Conservation (phyloP, 83 land plant species). For the Picea mariana region DNA sequence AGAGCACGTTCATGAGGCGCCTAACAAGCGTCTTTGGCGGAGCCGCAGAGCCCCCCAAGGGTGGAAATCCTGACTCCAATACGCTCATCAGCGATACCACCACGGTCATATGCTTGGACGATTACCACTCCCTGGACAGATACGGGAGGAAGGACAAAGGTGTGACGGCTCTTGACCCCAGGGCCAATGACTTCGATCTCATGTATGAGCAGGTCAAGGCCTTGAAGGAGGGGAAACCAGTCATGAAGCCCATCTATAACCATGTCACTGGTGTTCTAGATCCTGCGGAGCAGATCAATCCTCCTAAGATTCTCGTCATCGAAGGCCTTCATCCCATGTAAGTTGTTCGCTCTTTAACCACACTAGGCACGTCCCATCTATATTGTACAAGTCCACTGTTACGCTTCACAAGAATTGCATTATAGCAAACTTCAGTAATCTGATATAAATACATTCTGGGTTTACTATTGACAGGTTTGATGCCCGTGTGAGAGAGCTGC, state of each 20-base stretch:
- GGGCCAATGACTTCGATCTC: slow-evolving; percentile 91
- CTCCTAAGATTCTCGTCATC: slow-evolving; percentile 95
- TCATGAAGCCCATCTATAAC: slow-evolving; percentile 94
- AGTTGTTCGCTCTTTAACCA: slow-evolving; percentile 17
- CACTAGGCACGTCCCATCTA: no score
- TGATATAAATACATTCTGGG: no score
- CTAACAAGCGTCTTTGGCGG: slow-evolving; percentile 96
- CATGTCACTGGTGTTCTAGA: slow-evolving; percentile 91
- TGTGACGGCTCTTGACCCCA: slow-evolving; percentile 93
- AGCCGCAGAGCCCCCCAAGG: slow-evolving; percentile 89
- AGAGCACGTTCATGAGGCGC: slow-evolving; percentile 97
- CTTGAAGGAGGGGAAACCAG: slow-evolving; percentile 70
- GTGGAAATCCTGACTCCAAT: slow-evolving; percentile 97
- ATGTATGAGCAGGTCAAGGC: slow-evolving; percentile 99
- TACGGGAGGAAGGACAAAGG: slow-evolving; percentile 86
- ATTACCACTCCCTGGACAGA: slow-evolving; percentile 91
- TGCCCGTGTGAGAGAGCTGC: slow-evolving; percentile 42
- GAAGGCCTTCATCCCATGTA: slow-evolving; percentile 96
- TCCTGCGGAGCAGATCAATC: slow-evolving; percentile 85
- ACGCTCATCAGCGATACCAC: slow-evolving; percentile 95
- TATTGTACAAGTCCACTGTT: no score
- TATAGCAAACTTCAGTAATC: no score
- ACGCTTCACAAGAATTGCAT: no score
- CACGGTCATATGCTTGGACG: slow-evolving; percentile 94
- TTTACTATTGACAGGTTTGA: slow-evolving; percentile 27